Conservation (phyloP, 2,329 filamentous ascomycete genomes). For the Chalaropsis ovoidea region DNA sequence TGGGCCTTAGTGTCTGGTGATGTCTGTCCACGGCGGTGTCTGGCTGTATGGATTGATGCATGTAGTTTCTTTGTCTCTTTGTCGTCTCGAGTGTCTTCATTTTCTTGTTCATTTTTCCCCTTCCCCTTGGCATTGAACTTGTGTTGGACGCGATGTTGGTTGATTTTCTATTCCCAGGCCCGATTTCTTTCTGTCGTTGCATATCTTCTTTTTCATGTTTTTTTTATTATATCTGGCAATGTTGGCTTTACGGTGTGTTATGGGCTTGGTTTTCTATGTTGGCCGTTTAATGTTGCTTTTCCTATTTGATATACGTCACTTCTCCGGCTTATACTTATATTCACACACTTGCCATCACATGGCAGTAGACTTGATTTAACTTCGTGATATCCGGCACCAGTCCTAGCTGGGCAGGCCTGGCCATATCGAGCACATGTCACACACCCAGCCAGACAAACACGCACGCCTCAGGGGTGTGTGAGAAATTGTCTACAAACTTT, state of each 20-base stretch:
- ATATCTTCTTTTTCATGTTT: not conserved
- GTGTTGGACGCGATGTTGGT: not conserved
- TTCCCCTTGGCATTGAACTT: not conserved
- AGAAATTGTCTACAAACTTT: not conserved
- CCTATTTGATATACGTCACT: too few species aligned
- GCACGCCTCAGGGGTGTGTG: conserved; percentile 1
- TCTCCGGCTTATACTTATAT: too few species aligned
- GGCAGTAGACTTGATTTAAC: not conserved
- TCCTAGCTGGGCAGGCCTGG: not conserved
- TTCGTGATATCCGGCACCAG: not conserved
- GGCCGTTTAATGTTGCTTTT: too few species aligned
- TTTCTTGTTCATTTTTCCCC: not conserved
- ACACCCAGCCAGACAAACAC: not conserved
- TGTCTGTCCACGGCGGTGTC: not conserved
- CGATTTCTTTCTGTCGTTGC: not conserved
- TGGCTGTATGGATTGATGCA: not conserved
- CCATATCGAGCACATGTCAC: not conserved
- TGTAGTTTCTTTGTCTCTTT: conserved; percentile 13
- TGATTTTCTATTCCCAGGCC: not conserved
- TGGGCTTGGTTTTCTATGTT: too few species aligned
- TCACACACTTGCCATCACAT: too few species aligned
- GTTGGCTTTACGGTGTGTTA: too few species aligned
- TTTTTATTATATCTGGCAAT: too few species aligned
- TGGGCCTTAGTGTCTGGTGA: not conserved
- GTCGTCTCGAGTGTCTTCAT: not conserved